phyloP scores from a whole-genome alignment of 2,329 filamentous ascomycete species.

The Aspergillus quadricinctus region DNA sequence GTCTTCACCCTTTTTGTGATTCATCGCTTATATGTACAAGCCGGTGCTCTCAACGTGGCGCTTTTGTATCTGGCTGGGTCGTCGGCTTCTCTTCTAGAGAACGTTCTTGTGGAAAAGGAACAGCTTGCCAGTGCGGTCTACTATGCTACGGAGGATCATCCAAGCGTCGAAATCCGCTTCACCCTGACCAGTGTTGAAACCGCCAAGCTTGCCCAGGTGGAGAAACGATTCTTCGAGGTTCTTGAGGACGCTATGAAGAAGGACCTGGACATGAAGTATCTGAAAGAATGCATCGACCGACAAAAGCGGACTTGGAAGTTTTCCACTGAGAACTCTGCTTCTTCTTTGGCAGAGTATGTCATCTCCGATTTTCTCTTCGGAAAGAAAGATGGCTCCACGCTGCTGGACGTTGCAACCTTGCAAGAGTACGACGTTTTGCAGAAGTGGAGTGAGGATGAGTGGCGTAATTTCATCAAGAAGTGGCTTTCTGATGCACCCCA shows the following conservation, averaged over 20 bases:
- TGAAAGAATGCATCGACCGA: constrained; percentile 79
- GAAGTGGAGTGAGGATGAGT: constrained; percentile 76
- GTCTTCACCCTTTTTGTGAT: neutral
- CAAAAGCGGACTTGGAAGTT: constrained; percentile 79
- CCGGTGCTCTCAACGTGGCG: constrained; percentile 72
- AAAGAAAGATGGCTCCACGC: constrained; percentile 72
- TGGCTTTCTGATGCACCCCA: constrained; percentile 85
- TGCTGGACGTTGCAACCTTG: constrained; percentile 54
- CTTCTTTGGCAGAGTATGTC: constrained; percentile 77
- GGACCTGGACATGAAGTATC: constrained; percentile 82
- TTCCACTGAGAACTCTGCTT: constrained; percentile 73
- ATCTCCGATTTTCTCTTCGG: constrained; percentile 93
- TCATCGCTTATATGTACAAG: constrained; percentile 19
- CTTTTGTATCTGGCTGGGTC: constrained; percentile 88
- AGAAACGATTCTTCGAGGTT: constrained; percentile 79
- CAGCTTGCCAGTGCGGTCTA: constrained; percentile 83
- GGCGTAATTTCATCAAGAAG: constrained; percentile 74
- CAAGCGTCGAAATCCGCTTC: constrained; percentile 79
- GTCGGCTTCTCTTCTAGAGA: constrained; percentile 87
- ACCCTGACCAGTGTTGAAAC: constrained; percentile 83
- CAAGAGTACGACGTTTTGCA: constrained; percentile 63
- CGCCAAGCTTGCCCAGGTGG: constrained; percentile 75
- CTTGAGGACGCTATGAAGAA: constrained; percentile 72
- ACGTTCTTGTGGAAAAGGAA: constrained; percentile 86
- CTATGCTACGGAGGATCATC: constrained; percentile 73